Evolutionary conservation across 192 early-diverging fungal genomes (phyloP), one percentile per base, ranked within the genome.

Genomic region (Coemansia sp.): DNA sequence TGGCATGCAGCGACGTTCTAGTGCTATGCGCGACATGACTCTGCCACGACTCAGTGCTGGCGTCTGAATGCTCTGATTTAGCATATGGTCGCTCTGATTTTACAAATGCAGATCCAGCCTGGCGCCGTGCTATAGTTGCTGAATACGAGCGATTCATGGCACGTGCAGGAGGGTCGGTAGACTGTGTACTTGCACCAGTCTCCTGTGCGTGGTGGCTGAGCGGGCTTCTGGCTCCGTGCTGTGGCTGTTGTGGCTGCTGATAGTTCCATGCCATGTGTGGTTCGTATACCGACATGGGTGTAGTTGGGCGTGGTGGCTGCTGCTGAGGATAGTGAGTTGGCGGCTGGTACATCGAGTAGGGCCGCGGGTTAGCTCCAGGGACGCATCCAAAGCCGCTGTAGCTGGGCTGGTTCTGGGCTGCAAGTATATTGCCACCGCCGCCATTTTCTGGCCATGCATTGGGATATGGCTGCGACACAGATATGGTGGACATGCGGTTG

Each of bases 31-130:
- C 68, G 14, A 45, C 53, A n/a, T 57, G 52, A 45, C 74, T 78
- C 38, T 78, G 74, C 74, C 74, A 78, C 5, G 74, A 78, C 28
- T 63, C 68, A n/a, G 74, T 45, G 53, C 58, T 67, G 41, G 14
- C 59, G 3, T 26, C 35, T 8, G 68, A 70, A 2, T 39, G 36
- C 5, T 55, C 63, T 3, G 73, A 66, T 23, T 40, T 31, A 14
- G 63, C 56, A 4, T 35, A 48, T 37, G 60, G 15, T 6, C 57
- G 33, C 4, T 33, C 41, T 11, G 47, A 53, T 11, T 60, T 77
- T 48, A 63, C 52, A 52, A 70, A 59, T 3, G 52, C 63, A 4
- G 46, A 50, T 0, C 67, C 72, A 0, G 67, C 60, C 55, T 65
- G 72, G 18, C 62, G 53, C 41, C 55, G 39, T 15, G 49, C 19